Conservation (phyloP, 2,329 filamentous ascomycete genomes). For the Fusarium veterinarium region DNA sequence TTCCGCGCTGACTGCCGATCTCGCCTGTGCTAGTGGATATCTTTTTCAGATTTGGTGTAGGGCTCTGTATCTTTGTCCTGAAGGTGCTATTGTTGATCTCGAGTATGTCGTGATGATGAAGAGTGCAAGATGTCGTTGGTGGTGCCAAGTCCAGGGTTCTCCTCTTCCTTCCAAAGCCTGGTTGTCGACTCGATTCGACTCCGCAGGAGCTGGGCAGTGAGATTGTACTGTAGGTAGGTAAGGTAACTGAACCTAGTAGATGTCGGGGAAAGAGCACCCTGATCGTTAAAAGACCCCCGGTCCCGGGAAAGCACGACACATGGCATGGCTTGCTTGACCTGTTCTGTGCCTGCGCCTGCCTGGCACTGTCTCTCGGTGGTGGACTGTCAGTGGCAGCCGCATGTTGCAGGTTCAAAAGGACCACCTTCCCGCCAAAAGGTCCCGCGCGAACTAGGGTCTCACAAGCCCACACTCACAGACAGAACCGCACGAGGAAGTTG, state of each 20-base stretch:
- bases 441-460: constrained; percentile 42
- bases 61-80: constrained; percentile 5
- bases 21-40: constrained; percentile 19
- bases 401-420: constrained; percentile 39
- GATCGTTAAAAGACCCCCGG: constrained; percentile 18
- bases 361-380: not conserved
- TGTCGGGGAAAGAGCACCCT: constrained; percentile 29
- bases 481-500: constrained; percentile 41
- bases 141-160: constrained; percentile 25
- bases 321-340: constrained; percentile 36
- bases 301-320: constrained; percentile 31
- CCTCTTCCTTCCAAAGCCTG: constrained; percentile 13
- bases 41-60: constrained; percentile 10
- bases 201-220: not conserved
- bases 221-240: not conserved
- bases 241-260: not conserved
- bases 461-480: constrained; percentile 33
- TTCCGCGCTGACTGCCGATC: constrained; percentile 38
- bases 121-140: constrained; percentile 16
- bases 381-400: constrained; percentile 17
- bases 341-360: constrained; percentile 18
- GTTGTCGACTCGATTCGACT: constrained; percentile 14
- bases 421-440: constrained; percentile 46
- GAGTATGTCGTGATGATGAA: not conserved
- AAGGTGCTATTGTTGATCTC: not conserved